Conservation (phyloP, 179 eudicot species). For the Sideroxylon spinosum region DNA sequence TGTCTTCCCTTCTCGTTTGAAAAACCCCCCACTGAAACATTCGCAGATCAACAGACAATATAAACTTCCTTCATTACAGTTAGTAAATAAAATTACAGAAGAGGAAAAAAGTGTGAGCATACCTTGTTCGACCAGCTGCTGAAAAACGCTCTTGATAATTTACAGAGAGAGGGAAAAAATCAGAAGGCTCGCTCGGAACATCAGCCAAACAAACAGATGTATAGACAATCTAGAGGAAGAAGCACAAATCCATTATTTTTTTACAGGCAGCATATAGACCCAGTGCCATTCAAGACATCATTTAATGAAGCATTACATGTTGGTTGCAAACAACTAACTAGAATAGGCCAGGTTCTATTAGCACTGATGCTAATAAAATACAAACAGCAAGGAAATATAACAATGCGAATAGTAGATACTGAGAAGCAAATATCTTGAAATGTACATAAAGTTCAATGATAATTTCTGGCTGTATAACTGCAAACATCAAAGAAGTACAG, state of each 20-base stretch:
- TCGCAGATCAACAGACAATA: slow-evolving; percentile 6
- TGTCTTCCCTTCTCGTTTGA: slow-evolving; percentile 91
- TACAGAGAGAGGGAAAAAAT: slow-evolving; percentile 92
- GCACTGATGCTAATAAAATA: background rate
- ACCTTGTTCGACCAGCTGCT: slow-evolving; percentile 99
- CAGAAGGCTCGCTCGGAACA: slow-evolving; percentile 93
- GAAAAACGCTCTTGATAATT: slow-evolving; percentile 98
- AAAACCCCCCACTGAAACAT: slow-evolving; percentile 85
- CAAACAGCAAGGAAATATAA: background rate
- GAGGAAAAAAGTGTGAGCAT: background rate
- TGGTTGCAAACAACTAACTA: slow-evolving; percentile 4
- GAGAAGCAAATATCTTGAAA: slow-evolving; percentile 4
- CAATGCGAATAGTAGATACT: background rate
- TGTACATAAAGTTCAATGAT: background rate
- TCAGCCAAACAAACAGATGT: slow-evolving; percentile 88
- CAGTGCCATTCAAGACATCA: background rate
- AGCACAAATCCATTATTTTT: slow-evolving; percentile 15
- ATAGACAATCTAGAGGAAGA: slow-evolving; percentile 68
- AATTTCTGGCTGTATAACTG: background rate
- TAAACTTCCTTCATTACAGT: background rate
- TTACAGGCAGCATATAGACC: slow-evolving; percentile 5
- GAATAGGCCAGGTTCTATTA: background rate
- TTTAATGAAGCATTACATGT: background rate
- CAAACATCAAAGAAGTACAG: background rate
- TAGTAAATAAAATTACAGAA: background rate